Evolutionary conservation across 129 eudicot species (phyloP).

Genomic region (Sambucus nigra): DNA sequence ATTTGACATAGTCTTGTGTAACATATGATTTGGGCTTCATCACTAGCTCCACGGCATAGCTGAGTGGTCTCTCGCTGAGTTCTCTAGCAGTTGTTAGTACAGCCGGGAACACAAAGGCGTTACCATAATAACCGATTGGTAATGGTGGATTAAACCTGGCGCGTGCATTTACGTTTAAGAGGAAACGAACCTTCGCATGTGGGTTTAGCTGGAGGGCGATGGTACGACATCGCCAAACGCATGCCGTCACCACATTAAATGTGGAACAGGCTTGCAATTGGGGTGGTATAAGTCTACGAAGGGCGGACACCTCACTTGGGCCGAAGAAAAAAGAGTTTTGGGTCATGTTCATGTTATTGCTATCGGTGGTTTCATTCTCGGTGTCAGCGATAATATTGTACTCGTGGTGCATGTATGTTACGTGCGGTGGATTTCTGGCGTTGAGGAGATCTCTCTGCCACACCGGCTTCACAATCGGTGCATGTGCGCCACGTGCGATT

Average conservation of each 20-base stretch:
- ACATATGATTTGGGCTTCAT: conserved; percentile 9
- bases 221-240: conserved; percentile 23
- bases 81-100: conserved; percentile 6
- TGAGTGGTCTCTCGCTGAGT: conserved; percentile 4
- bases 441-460: conserved; percentile 56
- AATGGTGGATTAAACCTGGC: conserved; percentile 8
- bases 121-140: conserved; percentile 32
- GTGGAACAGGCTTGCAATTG: conserved; percentile 33
- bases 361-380: conserved; percentile 43
- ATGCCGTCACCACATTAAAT: conserved; percentile 29
- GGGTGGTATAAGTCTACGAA: conserved; percentile 37
- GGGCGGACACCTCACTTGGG: conserved; percentile 31
- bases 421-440: conserved; percentile 49
- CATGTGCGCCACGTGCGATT: conserved; percentile 47
- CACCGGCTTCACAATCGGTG: conserved; percentile 40
- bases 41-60: conserved; percentile 11
- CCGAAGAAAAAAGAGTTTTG: conserved; percentile 75
- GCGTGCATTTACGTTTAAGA: conserved; percentile 17
- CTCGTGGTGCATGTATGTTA: conserved; percentile 51
- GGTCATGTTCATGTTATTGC: conserved; percentile 69
- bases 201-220: conserved; percentile 13
- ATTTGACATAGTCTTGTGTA: conserved; percentile 17
- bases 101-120: conserved; percentile 18
- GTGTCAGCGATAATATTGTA: conserved; percentile 46
- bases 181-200: conserved; percentile 11